phyloP scores from a whole-genome alignment of 2,329 filamentous ascomycete species.

The Plectosphaerella cucumerina region DNA sequence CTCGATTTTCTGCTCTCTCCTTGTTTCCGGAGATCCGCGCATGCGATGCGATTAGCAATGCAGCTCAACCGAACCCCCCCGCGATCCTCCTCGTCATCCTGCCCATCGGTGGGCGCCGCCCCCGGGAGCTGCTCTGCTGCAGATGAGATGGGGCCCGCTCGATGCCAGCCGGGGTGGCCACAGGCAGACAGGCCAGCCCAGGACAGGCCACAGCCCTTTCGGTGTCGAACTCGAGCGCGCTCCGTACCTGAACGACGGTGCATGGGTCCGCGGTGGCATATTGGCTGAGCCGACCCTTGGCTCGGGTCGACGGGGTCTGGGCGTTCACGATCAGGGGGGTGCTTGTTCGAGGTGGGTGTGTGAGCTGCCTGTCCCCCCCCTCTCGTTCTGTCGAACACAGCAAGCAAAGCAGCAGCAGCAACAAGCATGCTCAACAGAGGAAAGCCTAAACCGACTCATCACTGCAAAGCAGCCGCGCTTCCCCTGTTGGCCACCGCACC shows the following conservation, averaged over 20 bases:
- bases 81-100: too few relatives aligned
- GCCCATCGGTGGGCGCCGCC: too few relatives aligned
- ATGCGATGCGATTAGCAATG: too few relatives aligned
- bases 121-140: too few relatives aligned
- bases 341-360: neutral
- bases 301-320: neutral
- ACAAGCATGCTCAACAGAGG: neutral
- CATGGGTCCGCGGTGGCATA: neutral
- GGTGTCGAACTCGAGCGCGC: neutral
- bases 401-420: neutral
- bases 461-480: neutral
- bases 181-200: too few relatives aligned
- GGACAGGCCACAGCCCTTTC: too few relatives aligned
- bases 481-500: neutral
- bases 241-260: neutral
- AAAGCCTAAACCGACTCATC: neutral
- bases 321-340: neutral
- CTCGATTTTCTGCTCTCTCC: too few relatives aligned
- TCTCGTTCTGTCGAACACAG: too few relatives aligned
- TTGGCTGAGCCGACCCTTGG: neutral
- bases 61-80: too few relatives aligned
- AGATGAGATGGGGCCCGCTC: too few relatives aligned
- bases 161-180: too few relatives aligned
- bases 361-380: neutral
- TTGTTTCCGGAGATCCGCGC: too few relatives aligned